Evolutionary conservation across 2,329 filamentous ascomycete genomes (phyloP).

Genomic region (Penicillium sp.): DNA sequence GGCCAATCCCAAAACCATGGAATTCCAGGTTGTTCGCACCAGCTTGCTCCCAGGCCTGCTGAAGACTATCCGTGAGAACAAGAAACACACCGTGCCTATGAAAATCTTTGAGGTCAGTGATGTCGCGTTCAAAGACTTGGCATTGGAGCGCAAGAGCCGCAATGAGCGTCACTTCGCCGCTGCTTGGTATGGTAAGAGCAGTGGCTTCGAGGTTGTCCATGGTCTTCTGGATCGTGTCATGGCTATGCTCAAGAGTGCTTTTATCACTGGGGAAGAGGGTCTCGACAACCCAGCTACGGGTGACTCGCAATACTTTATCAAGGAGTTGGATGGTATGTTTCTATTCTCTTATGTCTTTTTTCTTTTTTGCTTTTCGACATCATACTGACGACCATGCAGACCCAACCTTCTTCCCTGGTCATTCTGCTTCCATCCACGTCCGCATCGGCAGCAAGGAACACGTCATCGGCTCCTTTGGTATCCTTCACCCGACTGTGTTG

Average conservation of each 20-base stretch:
- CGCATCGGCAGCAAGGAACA: constrained; percentile 66
- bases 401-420: constrained; percentile 83
- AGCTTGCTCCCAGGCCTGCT: constrained; percentile 78
- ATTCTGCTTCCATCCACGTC: constrained; percentile 78
- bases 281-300: constrained; percentile 54
- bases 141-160: constrained; percentile 73
- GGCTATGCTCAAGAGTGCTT: constrained; percentile 80
- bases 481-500: constrained; percentile 85
- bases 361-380: background rate
- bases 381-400: constrained; percentile 45
- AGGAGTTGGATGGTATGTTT: constrained; percentile 69
- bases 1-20: constrained; percentile 85
- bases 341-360: background rate
- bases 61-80: constrained; percentile 92
- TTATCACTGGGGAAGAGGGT: constrained; percentile 70
- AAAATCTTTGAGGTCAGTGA: constrained; percentile 90
- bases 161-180: constrained; percentile 97
- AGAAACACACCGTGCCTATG: constrained; percentile 78
- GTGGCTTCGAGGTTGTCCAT: constrained; percentile 92
- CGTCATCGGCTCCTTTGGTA: constrained; percentile 83
- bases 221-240: constrained; percentile 87
- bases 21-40: constrained; percentile 90
- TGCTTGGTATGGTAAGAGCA: constrained; percentile 88
- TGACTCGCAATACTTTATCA: constrained; percentile 80
- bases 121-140: constrained; percentile 82